These are phyloP conservation scores for Suhomyces prunicola DNA, from an alignment of 805 yeast genomes.

Conservation along the genomic window DNA sequence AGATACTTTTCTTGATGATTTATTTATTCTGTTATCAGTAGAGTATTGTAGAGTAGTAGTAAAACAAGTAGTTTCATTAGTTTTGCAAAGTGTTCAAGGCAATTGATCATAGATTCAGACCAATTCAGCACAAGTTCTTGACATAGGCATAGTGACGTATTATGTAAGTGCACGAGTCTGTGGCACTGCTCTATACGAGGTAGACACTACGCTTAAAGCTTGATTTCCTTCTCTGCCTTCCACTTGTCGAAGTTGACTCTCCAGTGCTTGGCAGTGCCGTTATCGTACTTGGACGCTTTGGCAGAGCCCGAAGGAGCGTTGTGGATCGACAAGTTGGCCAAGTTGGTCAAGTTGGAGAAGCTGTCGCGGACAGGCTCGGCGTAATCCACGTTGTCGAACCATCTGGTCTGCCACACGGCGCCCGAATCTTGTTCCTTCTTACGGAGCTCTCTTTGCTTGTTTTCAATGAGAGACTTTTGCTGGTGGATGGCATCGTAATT, in stretches of 20 bases:
- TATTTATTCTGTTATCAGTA: too few species aligned
- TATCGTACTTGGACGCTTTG: conserved; percentile 54
- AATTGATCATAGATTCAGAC: too few species aligned
- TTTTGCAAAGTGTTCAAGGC: too few species aligned
- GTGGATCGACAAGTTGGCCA: conserved; percentile 56
- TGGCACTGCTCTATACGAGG: too few species aligned
- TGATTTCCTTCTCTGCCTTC: conserved; percentile 59
- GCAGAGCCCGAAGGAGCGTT: conserved; percentile 68
- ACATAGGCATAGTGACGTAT: too few species aligned
- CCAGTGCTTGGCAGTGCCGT: conserved; percentile 61
- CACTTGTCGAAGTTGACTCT: conserved; percentile 56
- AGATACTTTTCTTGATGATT: too few species aligned
- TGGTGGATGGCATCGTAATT: conserved; percentile 72
- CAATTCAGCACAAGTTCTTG: too few species aligned
- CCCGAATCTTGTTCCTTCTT: conserved; percentile 67
- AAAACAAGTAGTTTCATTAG: too few species aligned
- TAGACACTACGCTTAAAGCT: too few species aligned
- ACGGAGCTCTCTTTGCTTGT: conserved; percentile 79
- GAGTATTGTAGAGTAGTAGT: too few species aligned
- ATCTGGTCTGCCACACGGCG: conserved; percentile 69
- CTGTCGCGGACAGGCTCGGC: conserved; percentile 21
- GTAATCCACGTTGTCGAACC: conserved; percentile 58
- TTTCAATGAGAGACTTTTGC: conserved; percentile 78
- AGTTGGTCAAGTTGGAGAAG: conserved; percentile 35
- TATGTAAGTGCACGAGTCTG: too few species aligned